Base-by-base conservation (phyloP, 495 filamentous ascomycete species). In the Lindgomyces ingoldianus region DNA sequence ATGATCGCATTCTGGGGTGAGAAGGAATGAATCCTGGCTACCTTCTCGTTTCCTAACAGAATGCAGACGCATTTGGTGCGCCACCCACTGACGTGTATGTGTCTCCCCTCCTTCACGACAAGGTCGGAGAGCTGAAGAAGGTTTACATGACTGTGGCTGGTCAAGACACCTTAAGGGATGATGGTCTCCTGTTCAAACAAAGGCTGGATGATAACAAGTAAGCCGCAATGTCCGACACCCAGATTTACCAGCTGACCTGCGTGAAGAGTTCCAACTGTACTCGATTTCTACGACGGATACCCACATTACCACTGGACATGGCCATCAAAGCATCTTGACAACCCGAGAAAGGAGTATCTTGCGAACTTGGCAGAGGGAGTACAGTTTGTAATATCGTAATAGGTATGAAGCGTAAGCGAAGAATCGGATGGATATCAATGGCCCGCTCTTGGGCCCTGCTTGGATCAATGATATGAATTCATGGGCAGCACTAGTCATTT, bases 121-220 rank as follows among this genome's bases (percentile, higher is more conserved):
- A 51, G 57, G 57, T 70, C 30, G 58, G 58, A 21, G 57, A 65
- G 3, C 42, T 70, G 44, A 62, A 62, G 25, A 70, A 62, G 50
- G 60, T 64, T 1, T 70, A 70, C 42, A 30, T 70, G 2, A 39
- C 62, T 10, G 60, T 60, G 6, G 63, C 67, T n/a, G 67, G 67
- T 2, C 49, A 57, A 12, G 67, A 70, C 27, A 70, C 67, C 16
- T 46, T 70, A 8, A 45, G 67, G 19, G 67, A 70, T 47, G 67
- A 70, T 52, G 67, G 59, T 14, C 45, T 62, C 9, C 25, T 66
- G 21, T 66, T 70, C 49, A 66, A 64, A 53, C 45, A 65, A 25
- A 56, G 51, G 44, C 47, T 70, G 41, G 63, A 70, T 30, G 50
- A 61, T 18, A 67, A 66, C 11, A 58, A 54, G 67, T 70, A 44